These are phyloP conservation scores for Phlebiopsis gigantea DNA, from an alignment of 768 basidiomycete species.

Conservation along the genomic window DNA sequence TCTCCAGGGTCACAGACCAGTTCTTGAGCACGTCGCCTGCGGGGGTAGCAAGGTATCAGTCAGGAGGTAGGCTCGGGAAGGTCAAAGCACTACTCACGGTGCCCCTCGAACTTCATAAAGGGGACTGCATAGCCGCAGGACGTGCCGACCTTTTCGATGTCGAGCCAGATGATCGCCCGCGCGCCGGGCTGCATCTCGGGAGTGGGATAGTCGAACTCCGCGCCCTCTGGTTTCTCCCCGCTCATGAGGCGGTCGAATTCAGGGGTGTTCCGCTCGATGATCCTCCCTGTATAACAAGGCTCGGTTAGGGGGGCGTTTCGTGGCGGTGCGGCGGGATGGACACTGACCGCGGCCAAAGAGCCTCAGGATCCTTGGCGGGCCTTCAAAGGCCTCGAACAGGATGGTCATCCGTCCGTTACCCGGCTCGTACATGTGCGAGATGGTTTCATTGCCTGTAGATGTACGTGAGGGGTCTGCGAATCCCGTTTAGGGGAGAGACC, in stretches of 20 bases:
- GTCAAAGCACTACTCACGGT: conserved; percentile 2
- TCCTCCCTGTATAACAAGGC: not conserved
- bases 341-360: conserved; percentile 52
- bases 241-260: conserved; percentile 6
- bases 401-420: conserved; percentile 56
- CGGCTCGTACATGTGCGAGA: conserved; percentile 52
- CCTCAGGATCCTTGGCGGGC: conserved; percentile 52
- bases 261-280: conserved; percentile 9
- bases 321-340: not conserved
- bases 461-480: not conserved
- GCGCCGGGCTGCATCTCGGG: conserved; percentile 9
- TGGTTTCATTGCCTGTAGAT: conserved; percentile 46
- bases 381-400: conserved; percentile 57
- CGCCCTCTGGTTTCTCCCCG: not conserved
- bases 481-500: conserved; percentile 16
- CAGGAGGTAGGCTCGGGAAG: not conserved
- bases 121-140: conserved; percentile 13
- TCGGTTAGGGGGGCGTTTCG: not conserved
- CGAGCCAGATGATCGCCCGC: conserved; percentile 12
- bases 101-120: conserved; percentile 12
- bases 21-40: conserved; percentile 5
- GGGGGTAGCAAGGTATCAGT: not conserved
- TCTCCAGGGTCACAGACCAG: not conserved
- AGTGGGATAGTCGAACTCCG: conserved; percentile 1
- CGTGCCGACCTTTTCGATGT: conserved; percentile 10